These are phyloP conservation scores for Pleurotus platypus DNA, from an alignment of 768 basidiomycete species.

Conservation along the genomic window DNA sequence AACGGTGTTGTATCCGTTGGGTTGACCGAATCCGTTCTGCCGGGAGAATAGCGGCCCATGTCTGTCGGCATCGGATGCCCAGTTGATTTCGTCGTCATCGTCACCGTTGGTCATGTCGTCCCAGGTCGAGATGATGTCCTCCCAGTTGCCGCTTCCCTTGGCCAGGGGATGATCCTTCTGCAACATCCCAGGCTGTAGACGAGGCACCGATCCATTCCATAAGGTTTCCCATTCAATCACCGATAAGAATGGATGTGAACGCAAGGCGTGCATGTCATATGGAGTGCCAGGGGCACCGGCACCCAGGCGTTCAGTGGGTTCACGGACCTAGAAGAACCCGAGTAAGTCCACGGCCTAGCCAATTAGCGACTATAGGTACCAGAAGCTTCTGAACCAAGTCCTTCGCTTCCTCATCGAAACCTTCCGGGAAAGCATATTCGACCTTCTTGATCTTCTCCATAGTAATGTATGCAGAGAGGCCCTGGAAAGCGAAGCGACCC, in stretches of 20 bases:
- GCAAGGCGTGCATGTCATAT: constrained; percentile 40
- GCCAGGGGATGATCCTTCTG: constrained; percentile 37
- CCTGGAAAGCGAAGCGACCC: constrained; percentile 89
- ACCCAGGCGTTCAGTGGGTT: constrained; percentile 40
- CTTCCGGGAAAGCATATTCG: constrained; percentile 84
- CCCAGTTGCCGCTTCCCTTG: constrained; percentile 37
- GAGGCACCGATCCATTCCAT: constrained; percentile 54
- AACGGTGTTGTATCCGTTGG: constrained; percentile 16
- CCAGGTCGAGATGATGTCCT: constrained; percentile 53
- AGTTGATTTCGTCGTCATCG: constrained; percentile 42
- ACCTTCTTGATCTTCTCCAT: constrained; percentile 91
- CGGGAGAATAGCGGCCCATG: constrained; percentile 15
- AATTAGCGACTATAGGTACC: constrained; percentile 36
- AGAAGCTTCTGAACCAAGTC: constrained; percentile 78
- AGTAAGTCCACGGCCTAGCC: neutral
- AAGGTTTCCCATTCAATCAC: constrained; percentile 47
- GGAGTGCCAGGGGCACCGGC: constrained; percentile 35
- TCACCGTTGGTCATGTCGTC: constrained; percentile 37
- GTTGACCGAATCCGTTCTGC: constrained; percentile 15
- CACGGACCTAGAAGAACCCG: constrained; percentile 21
- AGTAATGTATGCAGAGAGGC: constrained; percentile 87
- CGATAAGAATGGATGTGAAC: constrained; percentile 50
- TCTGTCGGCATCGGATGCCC: constrained; percentile 47
- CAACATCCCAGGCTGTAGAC: constrained; percentile 49
- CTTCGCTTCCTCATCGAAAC: constrained; percentile 77